Evolutionary conservation across 1,284 basidiomycete species (phyloP).

Genomic region (Takashimella tepidaria): DNA sequence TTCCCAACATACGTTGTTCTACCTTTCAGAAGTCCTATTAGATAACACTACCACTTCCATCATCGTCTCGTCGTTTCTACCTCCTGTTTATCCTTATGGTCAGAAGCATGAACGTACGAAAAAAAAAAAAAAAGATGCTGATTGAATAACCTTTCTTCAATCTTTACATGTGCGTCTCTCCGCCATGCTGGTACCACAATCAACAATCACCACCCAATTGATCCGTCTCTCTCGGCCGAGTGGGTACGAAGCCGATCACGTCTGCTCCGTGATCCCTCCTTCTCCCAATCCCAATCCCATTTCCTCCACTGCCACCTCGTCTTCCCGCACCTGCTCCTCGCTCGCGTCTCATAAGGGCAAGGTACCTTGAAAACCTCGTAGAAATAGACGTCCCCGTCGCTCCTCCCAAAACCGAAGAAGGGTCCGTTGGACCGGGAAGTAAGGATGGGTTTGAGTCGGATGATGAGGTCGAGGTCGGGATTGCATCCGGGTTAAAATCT

Average conservation of each 20-base stretch:
- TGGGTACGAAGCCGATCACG: not conserved
- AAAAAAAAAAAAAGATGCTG: too few relatives aligned
- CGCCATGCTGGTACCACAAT: too few relatives aligned
- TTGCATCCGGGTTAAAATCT: conserved; percentile 42
- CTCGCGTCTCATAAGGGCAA: conserved; percentile 42
- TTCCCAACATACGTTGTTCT: too few relatives aligned
- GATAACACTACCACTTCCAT: too few relatives aligned
- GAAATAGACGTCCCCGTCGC: conserved; percentile 17
- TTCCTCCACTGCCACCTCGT: not conserved
- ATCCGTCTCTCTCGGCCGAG: not conserved
- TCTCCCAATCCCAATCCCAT: not conserved
- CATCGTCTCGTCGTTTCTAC: too few relatives aligned
- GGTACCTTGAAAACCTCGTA: conserved; percentile 38
- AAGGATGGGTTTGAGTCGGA: conserved; percentile 5
- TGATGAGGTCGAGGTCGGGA: conserved; percentile 8
- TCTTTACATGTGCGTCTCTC: too few relatives aligned
- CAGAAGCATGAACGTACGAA: too few relatives aligned
- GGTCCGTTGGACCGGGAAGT: conserved; percentile 2
- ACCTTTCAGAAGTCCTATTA: too few relatives aligned
- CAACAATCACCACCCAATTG: too few relatives aligned
- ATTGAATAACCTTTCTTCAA: too few relatives aligned
- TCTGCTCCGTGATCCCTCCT: too few relatives aligned
- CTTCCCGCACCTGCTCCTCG: conserved; percentile 11
- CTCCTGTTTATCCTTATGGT: too few relatives aligned
- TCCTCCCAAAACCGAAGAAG: conserved; percentile 1